Base-by-base conservation (phyloP, 352 stramenopile genomes). In the Pythium rhizo-oryzae region DNA sequence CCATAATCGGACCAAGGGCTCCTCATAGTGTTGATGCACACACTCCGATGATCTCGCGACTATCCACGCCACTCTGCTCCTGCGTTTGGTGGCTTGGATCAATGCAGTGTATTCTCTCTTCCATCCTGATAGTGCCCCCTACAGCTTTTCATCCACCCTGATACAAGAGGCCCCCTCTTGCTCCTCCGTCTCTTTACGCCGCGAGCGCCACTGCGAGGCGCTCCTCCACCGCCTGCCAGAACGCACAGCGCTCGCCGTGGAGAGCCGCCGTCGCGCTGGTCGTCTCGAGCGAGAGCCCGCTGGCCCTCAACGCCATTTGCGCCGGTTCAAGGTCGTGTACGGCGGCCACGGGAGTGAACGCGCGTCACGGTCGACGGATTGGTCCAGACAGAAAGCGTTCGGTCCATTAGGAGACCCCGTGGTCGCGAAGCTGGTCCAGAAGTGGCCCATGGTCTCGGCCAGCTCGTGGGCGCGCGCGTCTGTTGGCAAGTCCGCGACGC, bases 361-460 rank as follows among this genome's bases (percentile, higher is more conserved):
- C n/a, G n/a, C n/a, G n/a, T n/a, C n/a, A 9, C 28, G 13, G 15
- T n/a, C 18, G 25, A 21, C 1, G 0, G 33, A 39, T 5, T 39
- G 33, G 33, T 39, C 33, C 33, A 39, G 11, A 11, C 33, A 39
- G 33, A 39, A 39, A 5, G 33, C 33, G 11, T 11, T 39, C n/a
- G 35, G 35, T 41, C 46, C 64, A 30, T 64, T 70, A 0, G 64
- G 64, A 2, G 35, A 62, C 5, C 57, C 57, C n/a, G 28, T 51
- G 35, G 23, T 30, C 8, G 56, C 64, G 39, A 71, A 71, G 28
- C 65, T 71, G 55, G 56, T 71, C 64, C 64, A 71, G 49, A 58
- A 71, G 19, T 50, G 51, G 16, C 53, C 28, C 53, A 70, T 46
- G 16, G 52, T 25, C 9, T 15, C 8, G 18, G 46, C 55, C 1